Base-by-base conservation (phyloP, 306 rosid genomes). In the Dryas alaskensis region DNA sequence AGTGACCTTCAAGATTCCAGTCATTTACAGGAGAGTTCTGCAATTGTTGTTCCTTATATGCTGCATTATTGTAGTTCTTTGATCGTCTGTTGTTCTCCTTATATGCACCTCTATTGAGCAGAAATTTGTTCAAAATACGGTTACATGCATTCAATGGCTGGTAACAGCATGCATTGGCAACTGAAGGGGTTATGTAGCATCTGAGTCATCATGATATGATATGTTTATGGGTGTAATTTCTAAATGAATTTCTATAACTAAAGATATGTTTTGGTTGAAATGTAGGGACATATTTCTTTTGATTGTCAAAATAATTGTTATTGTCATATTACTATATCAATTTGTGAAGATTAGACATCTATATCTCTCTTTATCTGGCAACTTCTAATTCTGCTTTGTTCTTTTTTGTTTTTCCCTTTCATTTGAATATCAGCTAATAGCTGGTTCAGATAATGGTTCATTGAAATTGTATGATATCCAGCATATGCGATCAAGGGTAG, bases 401-500 rank as follows among this genome's bases (percentile, higher is more conserved):
- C 72, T 77, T 76, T 58, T 62, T 22, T 22, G 22, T 22, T 63
- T 17, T 52, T 31, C 37, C 37, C 37, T 31, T 31, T 31, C 37
- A 1, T 53, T n/a, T 79, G 69, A 71, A 66, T 86, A 67, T 59
- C 89, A 92, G 97, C 92, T 92, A 79, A 86, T 91, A 84, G 97
- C 97, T 64, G 97, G 97, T 81, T 91, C 97, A 2, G 97, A 91
- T 77, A 91, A 89, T 81, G 95, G 97, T 75, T 86, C 92, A 47
- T 60, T 91, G 80, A 91, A 87, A 79, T 81, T 91, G 76, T 91
- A 86, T 63, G 92, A 89, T 70, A 79, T 87, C 79, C 86, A 63
- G 58, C 89, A 83, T 19, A 70, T 42, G 58, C 82, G 84, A 67
- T 75, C 70, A 69, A 73, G 65, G 65, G 54, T 22, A 61, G 63